Evolutionary conservation across 805 yeast genomes (phyloP).

Genomic region (Schwanniomyces yamadae): DNA sequence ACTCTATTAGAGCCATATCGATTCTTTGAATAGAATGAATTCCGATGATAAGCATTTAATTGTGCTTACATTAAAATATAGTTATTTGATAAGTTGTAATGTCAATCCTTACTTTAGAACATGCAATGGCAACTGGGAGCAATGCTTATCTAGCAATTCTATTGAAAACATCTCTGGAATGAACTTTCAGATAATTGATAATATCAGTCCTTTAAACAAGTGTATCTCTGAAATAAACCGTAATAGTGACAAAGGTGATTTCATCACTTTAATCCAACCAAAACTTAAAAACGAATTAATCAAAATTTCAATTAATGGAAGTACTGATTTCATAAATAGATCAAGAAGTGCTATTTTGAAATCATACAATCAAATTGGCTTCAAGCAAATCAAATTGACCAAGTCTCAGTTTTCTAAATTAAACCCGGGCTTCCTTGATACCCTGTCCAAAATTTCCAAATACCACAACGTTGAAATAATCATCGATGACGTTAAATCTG

Average conservation of each 20-base stretch:
- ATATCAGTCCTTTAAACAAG: constrained; percentile 19
- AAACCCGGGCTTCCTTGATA: constrained; percentile 19
- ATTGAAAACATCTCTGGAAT: constrained; percentile 3
- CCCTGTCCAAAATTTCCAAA: constrained; percentile 40
- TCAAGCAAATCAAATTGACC: constrained; percentile 22
- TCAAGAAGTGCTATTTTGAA: constrained; percentile 33
- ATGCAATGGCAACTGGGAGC: constrained; percentile 36
- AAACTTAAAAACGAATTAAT: constrained; percentile 31
- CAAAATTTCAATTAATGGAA: constrained; percentile 38
- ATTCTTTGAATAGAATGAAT: constrained; percentile 2
- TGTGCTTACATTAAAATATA: constrained; percentile 28
- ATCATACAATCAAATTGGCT: constrained; percentile 27
- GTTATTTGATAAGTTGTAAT: constrained; percentile 20
- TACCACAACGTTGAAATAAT: constrained; percentile 48
- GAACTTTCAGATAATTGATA: constrained; percentile 26
- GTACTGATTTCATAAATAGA: constrained; percentile 24
- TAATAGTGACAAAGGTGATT: constrained; percentile 9
- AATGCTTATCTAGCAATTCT: no score
- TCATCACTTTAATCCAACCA: constrained; percentile 28
- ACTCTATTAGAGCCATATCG: no score
- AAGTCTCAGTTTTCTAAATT: constrained; percentile 21
- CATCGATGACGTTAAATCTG: constrained; percentile 33
- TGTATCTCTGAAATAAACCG: constrained; percentile 15
- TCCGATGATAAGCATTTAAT: constrained; percentile 14
- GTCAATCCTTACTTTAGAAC: constrained; percentile 23